These are phyloP conservation scores for Asclepias syriaca DNA, from an alignment of 257 asterid species.

Conservation along the genomic window DNA sequence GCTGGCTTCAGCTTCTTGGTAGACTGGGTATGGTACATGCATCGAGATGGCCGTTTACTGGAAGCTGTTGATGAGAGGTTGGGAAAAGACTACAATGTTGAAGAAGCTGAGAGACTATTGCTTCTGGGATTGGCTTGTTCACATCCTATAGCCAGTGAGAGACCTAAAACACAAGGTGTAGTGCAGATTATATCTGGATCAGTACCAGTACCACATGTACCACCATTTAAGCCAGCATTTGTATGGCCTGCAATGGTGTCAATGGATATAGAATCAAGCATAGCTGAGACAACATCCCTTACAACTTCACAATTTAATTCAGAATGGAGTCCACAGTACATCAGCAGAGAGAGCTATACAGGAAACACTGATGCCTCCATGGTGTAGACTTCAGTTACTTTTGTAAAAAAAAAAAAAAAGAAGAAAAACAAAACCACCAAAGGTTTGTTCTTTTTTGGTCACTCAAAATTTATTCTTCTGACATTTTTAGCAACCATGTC, in stretches of 20 bases:
- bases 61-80: slow-evolving; percentile 71
- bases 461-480: neutral
- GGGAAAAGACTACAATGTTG: slow-evolving; percentile 27
- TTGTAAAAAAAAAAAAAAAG: slow-evolving; percentile 1
- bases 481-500: neutral
- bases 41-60: slow-evolving; percentile 55
- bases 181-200: slow-evolving; percentile 29
- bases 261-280: slow-evolving; percentile 15
- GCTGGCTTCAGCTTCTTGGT: slow-evolving; percentile 48
- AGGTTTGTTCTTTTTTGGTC: neutral
- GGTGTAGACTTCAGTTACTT: slow-evolving; percentile 6
- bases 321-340: slow-evolving; percentile 42
- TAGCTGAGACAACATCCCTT: slow-evolving; percentile 21
- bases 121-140: slow-evolving; percentile 45
- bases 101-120: slow-evolving; percentile 36
- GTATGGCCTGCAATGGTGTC: slow-evolving; percentile 34
- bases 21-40: slow-evolving; percentile 94
- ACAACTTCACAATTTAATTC: slow-evolving; percentile 37
- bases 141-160: slow-evolving; percentile 33
- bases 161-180: slow-evolving; percentile 32
- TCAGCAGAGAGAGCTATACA: slow-evolving; percentile 40
- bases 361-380: neutral
- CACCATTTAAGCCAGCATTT: slow-evolving; percentile 40
- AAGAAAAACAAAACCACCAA: neutral
- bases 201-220: slow-evolving; percentile 26